A percentile compares a stretch with the other conserved stretches of the same genome.
phyloP scores from a whole-genome alignment of 257 asterid species.

The Oldenlandia corymbosa region DNA sequence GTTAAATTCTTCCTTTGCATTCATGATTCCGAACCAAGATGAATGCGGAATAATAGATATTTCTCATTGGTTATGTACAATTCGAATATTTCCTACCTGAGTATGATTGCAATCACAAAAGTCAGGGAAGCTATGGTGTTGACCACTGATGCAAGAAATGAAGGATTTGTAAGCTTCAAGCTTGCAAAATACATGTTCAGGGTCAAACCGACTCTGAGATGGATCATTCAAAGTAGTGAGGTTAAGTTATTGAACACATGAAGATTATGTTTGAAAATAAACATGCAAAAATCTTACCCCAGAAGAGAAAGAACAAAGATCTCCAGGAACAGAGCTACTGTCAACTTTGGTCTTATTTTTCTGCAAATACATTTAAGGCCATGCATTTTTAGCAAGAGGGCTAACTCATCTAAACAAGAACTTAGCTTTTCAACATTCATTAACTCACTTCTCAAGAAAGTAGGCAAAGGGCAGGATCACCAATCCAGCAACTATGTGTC shows the following conservation, averaged over 20 bases:
- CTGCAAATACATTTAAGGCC: slow-evolving; percentile 31
- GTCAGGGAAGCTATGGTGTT: slow-evolving; percentile 66
- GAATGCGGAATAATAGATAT: no score
- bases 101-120: slow-evolving; percentile 56
- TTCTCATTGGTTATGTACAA: background rate
- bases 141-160: slow-evolving; percentile 59
- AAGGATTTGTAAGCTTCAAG: slow-evolving; percentile 55
- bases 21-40: background rate
- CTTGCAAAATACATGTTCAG: slow-evolving; percentile 68
- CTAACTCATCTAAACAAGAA: background rate
- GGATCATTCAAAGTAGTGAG: slow-evolving; percentile 6
- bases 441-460: slow-evolving; percentile 52
- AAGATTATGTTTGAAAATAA: background rate
- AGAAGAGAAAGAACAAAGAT: slow-evolving; percentile 54
- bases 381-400: background rate
- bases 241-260: background rate
- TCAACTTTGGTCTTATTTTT: slow-evolving; percentile 51
- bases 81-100: slow-evolving; percentile 32
- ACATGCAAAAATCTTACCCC: slow-evolving; percentile 37
- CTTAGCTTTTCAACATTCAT: background rate
- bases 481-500: slow-evolving; percentile 49
- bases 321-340: slow-evolving; percentile 43
- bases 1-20: background rate
- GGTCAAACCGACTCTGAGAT: slow-evolving; percentile 57
- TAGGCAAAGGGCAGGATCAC: slow-evolving; percentile 62